Conservation (phyloP, 1,139 yeast species). For the Starmera stellimalicola region DNA sequence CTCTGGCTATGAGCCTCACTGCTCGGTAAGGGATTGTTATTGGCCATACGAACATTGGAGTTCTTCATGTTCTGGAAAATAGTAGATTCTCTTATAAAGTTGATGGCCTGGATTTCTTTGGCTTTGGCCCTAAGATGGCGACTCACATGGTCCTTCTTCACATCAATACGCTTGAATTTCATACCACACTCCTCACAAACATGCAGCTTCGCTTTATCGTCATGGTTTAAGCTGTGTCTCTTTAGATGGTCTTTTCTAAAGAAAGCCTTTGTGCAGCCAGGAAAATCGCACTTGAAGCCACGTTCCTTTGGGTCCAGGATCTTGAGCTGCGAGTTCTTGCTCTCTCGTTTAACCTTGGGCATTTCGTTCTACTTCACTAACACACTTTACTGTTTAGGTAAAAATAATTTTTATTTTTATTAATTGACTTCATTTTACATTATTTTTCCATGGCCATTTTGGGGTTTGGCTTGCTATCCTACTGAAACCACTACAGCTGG, state of each 20-base stretch:
- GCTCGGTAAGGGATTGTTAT: neutral
- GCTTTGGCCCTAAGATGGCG: constrained; percentile 24
- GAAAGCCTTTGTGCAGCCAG: constrained; percentile 20
- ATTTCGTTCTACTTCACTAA: no score
- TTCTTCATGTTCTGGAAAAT: neutral
- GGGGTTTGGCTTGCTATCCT: no score
- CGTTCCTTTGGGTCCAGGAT: no score
- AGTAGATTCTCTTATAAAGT: constrained; percentile 2
- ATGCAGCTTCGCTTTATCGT: constrained; percentile 20
- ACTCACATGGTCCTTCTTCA: constrained; percentile 31
- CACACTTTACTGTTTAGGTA: no score
- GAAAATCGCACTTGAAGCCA: constrained; percentile 17
- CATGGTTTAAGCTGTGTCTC: constrained; percentile 13
- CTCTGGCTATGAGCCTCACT: no score
- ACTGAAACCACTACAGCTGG: no score
- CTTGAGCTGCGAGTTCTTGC: no score
- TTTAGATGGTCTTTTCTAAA: constrained; percentile 11
- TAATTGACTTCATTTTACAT: no score
- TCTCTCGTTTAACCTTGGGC: no score
- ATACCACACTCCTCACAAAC: constrained; percentile 35
- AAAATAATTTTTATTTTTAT: no score
- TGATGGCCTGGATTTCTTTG: constrained; percentile 6
- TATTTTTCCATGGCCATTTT: no score
- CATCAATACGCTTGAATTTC: constrained; percentile 42
- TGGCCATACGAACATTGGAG: neutral